Base-by-base conservation (phyloP, 169 alveolate genomes). In the Plasmodium berghei region DNA sequence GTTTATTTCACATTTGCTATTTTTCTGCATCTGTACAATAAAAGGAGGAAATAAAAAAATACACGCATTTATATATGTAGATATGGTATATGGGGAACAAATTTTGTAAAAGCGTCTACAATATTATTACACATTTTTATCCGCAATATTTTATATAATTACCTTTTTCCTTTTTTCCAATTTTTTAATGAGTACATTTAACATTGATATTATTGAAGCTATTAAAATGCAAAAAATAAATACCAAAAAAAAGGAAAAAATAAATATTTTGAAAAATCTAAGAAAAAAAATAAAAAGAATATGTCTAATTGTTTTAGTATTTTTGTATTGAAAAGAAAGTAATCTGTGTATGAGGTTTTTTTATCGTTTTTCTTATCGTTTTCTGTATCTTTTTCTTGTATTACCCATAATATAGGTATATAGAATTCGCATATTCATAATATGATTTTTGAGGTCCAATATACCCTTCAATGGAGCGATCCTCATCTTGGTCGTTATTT, bases 151-250 rank as follows among this genome's bases (percentile, higher is more conserved):
- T 34, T 34, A 34, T 34, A 34, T 34, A 6, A 34, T 75, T 67
- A 75, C 89, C 89, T 45, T 52, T 34, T 34, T 34, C 61, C 71
- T 18, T 48, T 63, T 75, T 75, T 62, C 56, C 67, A 18, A 62
- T 40, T 75, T 67, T 16, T 18, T 42, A 20, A 18, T 75, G 40
- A 14, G 49, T 63, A 16, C 62, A 10, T n/a, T 62, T 46, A 48
- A 75, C 46, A 62, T 34, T 48, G 24, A n/a, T 75, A 46, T 75
- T 62, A 75, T 63, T 75, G 64, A 75, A 61, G 49, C 22, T 18
- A 63, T 55, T 0, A 56, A 75, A 69, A 69, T 18, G 12, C 58
- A 75, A 42, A 75, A 16, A 18, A 75, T 52, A 14, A 75, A n/a
- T 49, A 58, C 63, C 18, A 28, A 28, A 45, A 62, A 49, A 45